phyloP scores from a whole-genome alignment of 192 early-diverging fungal genomes.

The Diversispora eburnea region DNA sequence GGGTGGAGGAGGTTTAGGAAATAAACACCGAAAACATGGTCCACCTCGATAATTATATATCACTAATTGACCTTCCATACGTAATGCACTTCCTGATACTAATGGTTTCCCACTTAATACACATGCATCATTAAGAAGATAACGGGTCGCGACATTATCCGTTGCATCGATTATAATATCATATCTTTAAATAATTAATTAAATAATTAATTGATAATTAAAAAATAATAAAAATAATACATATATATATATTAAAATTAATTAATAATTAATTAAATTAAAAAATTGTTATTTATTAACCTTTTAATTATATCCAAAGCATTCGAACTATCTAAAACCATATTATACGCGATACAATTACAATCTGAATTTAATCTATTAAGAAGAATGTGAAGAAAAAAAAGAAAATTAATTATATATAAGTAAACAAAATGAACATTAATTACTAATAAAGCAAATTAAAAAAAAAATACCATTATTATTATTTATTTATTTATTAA shows the following conservation, averaged over 20 bases:
- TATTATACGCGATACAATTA: constrained; percentile 60
- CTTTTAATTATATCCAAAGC: constrained; percentile 65
- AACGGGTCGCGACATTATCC: constrained; percentile 94
- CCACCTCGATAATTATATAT: constrained; percentile 88
- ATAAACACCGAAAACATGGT: constrained; percentile 96
- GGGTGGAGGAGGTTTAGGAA: constrained; percentile 87
- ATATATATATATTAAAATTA: no score
- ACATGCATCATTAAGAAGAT: constrained; percentile 92
- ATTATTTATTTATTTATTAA: no score
- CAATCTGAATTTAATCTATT: constrained; percentile 65
- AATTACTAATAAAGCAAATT: no score
- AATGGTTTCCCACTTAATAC: constrained; percentile 77
- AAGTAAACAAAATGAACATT: no score
- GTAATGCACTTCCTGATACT: constrained; percentile 85
- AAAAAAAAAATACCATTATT: no score
- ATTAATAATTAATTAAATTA: no score
- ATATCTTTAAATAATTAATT: constrained; percentile 46
- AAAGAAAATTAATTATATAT: no score
- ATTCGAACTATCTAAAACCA: constrained; percentile 77
- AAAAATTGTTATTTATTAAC: constrained; percentile 28
- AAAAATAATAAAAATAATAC: constrained; percentile 19
- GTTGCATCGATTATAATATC: constrained; percentile 88
- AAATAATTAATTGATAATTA: neutral
- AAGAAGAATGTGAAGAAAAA: no score
- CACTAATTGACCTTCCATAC: constrained; percentile 93